Evolutionary conservation across 2,329 filamentous ascomycete genomes (phyloP).

Genomic region (Colletotrichum tropicale): DNA sequence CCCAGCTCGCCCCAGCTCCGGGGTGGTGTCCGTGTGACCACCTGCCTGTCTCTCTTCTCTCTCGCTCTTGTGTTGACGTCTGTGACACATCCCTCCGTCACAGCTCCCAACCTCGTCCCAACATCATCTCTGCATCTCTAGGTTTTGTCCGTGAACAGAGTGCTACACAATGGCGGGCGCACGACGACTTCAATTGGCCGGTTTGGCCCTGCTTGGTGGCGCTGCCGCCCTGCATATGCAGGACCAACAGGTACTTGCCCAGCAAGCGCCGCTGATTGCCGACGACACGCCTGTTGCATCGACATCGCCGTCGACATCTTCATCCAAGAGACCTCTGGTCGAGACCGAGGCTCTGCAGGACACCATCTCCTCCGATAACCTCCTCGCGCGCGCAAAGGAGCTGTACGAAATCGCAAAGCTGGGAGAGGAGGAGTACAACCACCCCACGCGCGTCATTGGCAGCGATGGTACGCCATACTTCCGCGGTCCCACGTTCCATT

Average conservation of each 20-base stretch:
- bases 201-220: conserved; percentile 6
- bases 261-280: conserved; percentile 13
- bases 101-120: neutral
- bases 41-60: neutral
- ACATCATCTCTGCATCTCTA: conserved; percentile 4
- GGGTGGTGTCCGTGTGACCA: neutral
- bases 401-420: conserved; percentile 68
- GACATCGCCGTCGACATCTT: neutral
- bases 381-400: conserved; percentile 63
- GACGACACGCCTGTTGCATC: neutral
- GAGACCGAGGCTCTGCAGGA: conserved; percentile 61
- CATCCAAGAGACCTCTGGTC: conserved; percentile 44
- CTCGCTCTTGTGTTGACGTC: neutral
- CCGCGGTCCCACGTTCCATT: neutral
- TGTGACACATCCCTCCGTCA: conserved; percentile 5
- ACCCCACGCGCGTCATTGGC: conserved; percentile 74
- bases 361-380: conserved; percentile 58
- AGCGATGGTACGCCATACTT: conserved; percentile 54
- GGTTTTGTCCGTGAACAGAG: neutral
- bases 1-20: neutral
- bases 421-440: conserved; percentile 64
- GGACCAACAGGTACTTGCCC: conserved; percentile 2
- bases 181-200: conserved; percentile 5
- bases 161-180: conserved; percentile 2
- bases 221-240: conserved; percentile 13